Percentiles rank a stretch among this genome's conserved stretches.
phyloP scores from a whole-genome alignment of 202 grass and related monocot genomes.

The Digitaria exilis region DNA sequence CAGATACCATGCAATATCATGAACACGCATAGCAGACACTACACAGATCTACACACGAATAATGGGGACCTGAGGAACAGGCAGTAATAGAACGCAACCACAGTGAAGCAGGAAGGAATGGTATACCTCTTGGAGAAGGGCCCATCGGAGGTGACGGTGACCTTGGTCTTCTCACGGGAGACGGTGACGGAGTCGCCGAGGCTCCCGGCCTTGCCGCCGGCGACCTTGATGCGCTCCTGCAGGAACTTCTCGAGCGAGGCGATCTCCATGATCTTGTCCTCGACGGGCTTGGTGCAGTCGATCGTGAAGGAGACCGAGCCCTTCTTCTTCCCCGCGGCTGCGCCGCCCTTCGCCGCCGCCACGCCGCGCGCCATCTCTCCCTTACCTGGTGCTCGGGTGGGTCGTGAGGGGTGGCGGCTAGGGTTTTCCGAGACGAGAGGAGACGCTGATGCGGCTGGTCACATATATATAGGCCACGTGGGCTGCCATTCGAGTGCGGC shows the following conservation, averaged over 20 bases:
- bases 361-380: constrained; percentile 44
- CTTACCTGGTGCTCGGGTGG: constrained; percentile 4
- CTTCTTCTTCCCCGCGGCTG: constrained; percentile 74
- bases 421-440: constrained; percentile 47
- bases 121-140: constrained; percentile 86
- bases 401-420: constrained; percentile 50
- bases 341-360: constrained; percentile 40
- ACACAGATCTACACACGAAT: background rate
- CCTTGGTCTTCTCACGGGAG: constrained; percentile 75
- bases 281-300: constrained; percentile 89
- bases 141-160: constrained; percentile 81
- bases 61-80: too few relatives aligned
- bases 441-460: background rate
- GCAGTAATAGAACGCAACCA: background rate
- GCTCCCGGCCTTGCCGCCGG: constrained; percentile 82
- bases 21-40: background rate
- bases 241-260: constrained; percentile 95
- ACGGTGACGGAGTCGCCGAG: constrained; percentile 80
- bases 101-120: background rate
- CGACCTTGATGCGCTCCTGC: constrained; percentile 96
- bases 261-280: constrained; percentile 99
- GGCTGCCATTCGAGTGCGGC: constrained; percentile 32
- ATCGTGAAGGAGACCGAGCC: constrained; percentile 71
- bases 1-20: background rate
- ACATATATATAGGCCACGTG: constrained; percentile 42